phyloP scores from a whole-genome alignment of 441 rosid genomes.

The Erodium chrysanthum region DNA sequence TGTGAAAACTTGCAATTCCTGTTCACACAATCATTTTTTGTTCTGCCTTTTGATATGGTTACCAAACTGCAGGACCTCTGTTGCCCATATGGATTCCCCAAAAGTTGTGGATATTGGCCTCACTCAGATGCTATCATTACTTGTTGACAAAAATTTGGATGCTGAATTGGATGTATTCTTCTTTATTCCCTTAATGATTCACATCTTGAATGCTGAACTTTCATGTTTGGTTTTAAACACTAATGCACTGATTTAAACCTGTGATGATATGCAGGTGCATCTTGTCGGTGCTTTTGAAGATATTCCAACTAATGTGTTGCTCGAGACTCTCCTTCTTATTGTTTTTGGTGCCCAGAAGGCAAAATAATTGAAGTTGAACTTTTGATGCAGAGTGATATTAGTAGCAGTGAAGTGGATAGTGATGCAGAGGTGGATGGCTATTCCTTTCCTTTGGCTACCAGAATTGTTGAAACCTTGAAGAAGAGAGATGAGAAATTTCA shows the following conservation, averaged over 20 bases:
- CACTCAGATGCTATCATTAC: constrained; percentile 50
- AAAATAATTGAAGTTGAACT: constrained; percentile 24
- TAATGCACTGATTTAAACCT: constrained; percentile 1
- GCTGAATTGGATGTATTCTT: constrained; percentile 54
- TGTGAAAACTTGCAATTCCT: background rate
- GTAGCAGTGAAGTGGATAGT: constrained; percentile 14
- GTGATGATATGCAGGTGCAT: constrained; percentile 52
- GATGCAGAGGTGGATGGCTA: constrained; percentile 33
- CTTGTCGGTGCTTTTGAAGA: constrained; percentile 75
- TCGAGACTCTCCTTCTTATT: constrained; percentile 20
- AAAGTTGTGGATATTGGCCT: constrained; percentile 51
- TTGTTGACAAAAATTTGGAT: constrained; percentile 28
- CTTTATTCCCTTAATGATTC: background rate
- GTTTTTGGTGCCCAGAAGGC: constrained; percentile 17
- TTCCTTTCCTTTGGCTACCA: constrained; percentile 59
- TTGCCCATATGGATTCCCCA: constrained; percentile 75
- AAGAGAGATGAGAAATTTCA: constrained; percentile 60
- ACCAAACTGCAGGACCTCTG: constrained; percentile 50
- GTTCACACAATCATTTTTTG: background rate
- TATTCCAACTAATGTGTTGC: constrained; percentile 38
- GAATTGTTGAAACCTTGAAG: constrained; percentile 47
- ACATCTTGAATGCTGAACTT: background rate
- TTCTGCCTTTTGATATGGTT: constrained; percentile 8
- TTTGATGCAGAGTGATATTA: constrained; percentile 42
- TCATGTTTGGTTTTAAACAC: background rate